Evolutionary conservation across 2,329 filamentous ascomycete genomes (phyloP), one percentile per base, ranked within the genome.

Genomic region (Thielaviopsis ethacetica): DNA sequence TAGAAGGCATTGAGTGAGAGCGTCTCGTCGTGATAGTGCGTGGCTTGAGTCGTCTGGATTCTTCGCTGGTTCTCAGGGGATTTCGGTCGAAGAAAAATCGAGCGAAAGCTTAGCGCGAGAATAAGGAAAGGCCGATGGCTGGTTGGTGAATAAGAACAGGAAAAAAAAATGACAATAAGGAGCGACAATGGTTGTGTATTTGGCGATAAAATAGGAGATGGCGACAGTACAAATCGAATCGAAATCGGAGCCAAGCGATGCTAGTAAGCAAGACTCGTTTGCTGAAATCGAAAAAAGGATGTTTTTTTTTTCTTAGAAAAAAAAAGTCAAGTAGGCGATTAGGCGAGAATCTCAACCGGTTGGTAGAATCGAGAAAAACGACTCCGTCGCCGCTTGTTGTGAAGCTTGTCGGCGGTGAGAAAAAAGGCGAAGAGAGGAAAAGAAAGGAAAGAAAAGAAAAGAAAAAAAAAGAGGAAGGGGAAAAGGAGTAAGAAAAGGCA

Each of bases 341-440:
- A 53, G 56, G 56, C 56, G 30, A 53, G 19, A 41, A 58, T 58
- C 56, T 58, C 49, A 53, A 53, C 56, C 56, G 52, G 30, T 41
- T 52, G 50, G 19, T 58, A 54, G 57, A 59, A 59, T 59, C 57
- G 57, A 54, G n/a, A 54, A 59, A 27, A 59, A 54, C 57, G 57
- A 59, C 57, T 54, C 57, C 38, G 52, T 59, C 57, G 56, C 56
- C 56, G 52, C 57, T 54, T 59, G 57, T 34, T 54, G 57, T 59
- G 57, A 59, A 54, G 57, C 57, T 59, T 51, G 57, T 50, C 30
- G 51, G 57, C 41, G 51, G 57, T 41, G 52, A 54, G 12, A n/a
- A 38, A 34, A 44, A n/a, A 19, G 52, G 38, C n/a, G 41, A 53
- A 53, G 47, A n/a, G 21, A 17, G 30, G 6, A 53, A 30, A n/a